Percentiles rank a stretch among this genome's conserved stretches.
Conservation (phyloP, 768 basidiomycete genomes). For the Suillus fuscotomentosus region DNA sequence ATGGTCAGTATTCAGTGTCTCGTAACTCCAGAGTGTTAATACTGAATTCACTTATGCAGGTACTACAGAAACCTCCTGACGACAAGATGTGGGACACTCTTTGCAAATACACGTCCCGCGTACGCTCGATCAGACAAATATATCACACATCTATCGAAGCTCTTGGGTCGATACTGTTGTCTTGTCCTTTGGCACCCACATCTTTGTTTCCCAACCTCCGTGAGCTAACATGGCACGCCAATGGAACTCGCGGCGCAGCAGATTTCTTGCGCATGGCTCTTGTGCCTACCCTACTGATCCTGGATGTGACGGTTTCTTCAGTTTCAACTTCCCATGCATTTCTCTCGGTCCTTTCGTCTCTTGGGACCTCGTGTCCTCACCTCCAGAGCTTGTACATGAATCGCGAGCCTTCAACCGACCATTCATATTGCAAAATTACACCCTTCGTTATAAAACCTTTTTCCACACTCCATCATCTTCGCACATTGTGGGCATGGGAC, state of each 20-base stretch:
- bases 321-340: neutral
- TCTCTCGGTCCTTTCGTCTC: neutral
- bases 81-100: too few species aligned
- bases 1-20: too few species aligned
- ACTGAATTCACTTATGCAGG: too few species aligned
- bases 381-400: too few species aligned
- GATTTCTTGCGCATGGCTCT: conserved; percentile 23
- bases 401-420: too few species aligned
- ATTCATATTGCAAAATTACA: too few species aligned
- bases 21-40: too few species aligned
- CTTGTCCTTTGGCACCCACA: conserved; percentile 11
- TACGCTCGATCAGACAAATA: neutral
- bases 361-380: neutral
- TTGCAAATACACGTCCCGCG: too few species aligned
- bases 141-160: neutral
- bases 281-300: conserved; percentile 14
- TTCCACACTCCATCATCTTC: too few species aligned
- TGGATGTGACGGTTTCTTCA: neutral
- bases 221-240: conserved; percentile 21
- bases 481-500: too few species aligned
- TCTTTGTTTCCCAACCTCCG: conserved; percentile 22
- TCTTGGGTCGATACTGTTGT: conserved; percentile 10
- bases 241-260: conserved; percentile 16
- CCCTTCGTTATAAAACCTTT: too few species aligned
- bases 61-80: too few species aligned